Conservation (phyloP, 176 grass and related monocot genomes). For the Neostapfia colusana region DNA sequence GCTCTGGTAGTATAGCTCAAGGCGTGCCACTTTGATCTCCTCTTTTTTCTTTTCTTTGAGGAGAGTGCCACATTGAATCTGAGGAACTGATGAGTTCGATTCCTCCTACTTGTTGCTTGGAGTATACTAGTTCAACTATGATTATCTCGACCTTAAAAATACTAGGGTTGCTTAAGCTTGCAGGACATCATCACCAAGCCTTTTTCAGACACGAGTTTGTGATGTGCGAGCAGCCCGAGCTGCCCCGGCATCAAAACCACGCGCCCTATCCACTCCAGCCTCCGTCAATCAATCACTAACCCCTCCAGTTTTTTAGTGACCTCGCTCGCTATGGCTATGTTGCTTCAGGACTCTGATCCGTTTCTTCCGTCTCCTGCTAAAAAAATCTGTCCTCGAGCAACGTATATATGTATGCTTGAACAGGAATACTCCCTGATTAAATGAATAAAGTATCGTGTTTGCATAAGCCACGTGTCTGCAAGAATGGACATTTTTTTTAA, state of each 20-base stretch:
- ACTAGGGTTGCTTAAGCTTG: background rate
- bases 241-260: background rate
- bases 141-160: background rate
- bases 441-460: background rate
- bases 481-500: background rate
- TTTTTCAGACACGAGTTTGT: background rate
- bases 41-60: no score
- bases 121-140: background rate
- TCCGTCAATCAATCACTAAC: background rate
- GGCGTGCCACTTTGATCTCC: background rate
- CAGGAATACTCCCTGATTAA: background rate
- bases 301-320: background rate
- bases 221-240: no score
- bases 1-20: background rate
- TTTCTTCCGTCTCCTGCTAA: background rate
- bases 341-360: background rate
- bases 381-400: background rate
- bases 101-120: background rate
- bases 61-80: no score
- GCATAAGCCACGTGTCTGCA: constrained; percentile 30
- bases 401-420: background rate
- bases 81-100: background rate
- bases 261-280: background rate
- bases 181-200: background rate
- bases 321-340: no score